A percentile compares a stretch with the other conserved stretches of the same genome.
Conservation (phyloP, 2,329 filamentous ascomycete species). For the Talaromyces sp. region DNA sequence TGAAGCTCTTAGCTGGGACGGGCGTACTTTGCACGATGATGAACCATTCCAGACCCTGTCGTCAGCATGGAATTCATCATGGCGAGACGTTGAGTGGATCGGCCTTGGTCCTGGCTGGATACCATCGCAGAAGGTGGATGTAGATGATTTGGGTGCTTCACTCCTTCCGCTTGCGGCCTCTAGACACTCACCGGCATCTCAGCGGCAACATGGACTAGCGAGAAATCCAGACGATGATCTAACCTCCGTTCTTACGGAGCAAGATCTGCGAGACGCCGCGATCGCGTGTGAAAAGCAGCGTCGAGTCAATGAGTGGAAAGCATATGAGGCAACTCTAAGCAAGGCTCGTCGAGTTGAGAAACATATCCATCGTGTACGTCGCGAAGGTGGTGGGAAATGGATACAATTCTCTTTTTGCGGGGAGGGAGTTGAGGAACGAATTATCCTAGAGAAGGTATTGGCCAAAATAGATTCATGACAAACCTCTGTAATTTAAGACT, state of each 20-base stretch:
- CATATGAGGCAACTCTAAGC: constrained; percentile 27
- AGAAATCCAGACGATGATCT: constrained; percentile 23
- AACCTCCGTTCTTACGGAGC: constrained; percentile 15
- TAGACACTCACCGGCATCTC: constrained; percentile 23
- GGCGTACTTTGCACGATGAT: constrained; percentile 28
- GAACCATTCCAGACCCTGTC: constrained; percentile 27
- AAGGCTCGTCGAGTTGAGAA: constrained; percentile 31
- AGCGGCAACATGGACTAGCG: constrained; percentile 24
- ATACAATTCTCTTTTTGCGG: constrained; percentile 34
- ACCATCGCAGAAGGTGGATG: constrained; percentile 23
- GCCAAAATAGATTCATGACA: neutral
- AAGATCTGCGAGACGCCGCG: constrained; percentile 22
- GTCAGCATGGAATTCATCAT: constrained; percentile 47
- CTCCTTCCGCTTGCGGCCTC: constrained; percentile 23
- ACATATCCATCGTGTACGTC: constrained; percentile 31
- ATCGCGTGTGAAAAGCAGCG: constrained; percentile 27
- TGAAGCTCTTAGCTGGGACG: constrained; percentile 49
- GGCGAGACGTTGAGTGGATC: constrained; percentile 45
- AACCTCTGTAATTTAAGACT: neutral
- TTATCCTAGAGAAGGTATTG: neutral
- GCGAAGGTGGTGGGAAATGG: constrained; percentile 38
- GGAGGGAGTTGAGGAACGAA: constrained; percentile 5
- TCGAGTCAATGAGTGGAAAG: constrained; percentile 31
- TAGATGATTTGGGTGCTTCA: neutral
- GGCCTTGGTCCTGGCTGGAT: constrained; percentile 43